Evolutionary conservation across 1,284 basidiomycete species (phyloP).

Genomic region (Stereum hirsutum): DNA sequence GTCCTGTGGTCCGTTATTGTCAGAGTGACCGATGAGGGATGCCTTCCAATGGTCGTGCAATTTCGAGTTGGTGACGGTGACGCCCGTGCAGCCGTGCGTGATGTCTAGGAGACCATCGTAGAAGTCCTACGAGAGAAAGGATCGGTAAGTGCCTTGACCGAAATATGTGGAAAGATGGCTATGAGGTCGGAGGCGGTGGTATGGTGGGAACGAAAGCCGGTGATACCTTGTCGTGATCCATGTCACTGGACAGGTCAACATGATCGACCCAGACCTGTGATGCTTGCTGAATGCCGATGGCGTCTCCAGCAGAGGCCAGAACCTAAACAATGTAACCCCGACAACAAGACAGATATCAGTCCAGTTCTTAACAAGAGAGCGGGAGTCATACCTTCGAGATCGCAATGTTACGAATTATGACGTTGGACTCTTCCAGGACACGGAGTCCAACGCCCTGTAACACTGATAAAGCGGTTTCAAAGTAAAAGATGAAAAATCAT

Average conservation of each 20-base stretch:
- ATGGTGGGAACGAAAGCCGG: not conserved
- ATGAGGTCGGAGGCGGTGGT: too few species aligned
- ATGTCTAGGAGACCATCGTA: not conserved
- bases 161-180: too few species aligned
- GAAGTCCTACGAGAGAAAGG: not conserved
- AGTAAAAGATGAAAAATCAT: not conserved
- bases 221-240: not conserved
- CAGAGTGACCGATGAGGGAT: not conserved
- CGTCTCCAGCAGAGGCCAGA: not conserved
- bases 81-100: not conserved
- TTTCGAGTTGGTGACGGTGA: not conserved
- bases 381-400: too few species aligned
- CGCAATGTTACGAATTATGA: not conserved
- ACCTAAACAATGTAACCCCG: too few species aligned
- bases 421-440: not conserved
- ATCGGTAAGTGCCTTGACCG: not conserved
- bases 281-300: not conserved
- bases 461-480: too few species aligned
- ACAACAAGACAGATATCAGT: too few species aligned
- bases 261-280: not conserved
- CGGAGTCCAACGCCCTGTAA: not conserved
- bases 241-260: not conserved
- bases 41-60: not conserved
- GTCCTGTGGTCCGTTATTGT: not conserved
- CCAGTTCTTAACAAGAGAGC: too few species aligned